Base-by-base conservation (phyloP, 352 stramenopile genomes). In the Pythium inflatum region DNA sequence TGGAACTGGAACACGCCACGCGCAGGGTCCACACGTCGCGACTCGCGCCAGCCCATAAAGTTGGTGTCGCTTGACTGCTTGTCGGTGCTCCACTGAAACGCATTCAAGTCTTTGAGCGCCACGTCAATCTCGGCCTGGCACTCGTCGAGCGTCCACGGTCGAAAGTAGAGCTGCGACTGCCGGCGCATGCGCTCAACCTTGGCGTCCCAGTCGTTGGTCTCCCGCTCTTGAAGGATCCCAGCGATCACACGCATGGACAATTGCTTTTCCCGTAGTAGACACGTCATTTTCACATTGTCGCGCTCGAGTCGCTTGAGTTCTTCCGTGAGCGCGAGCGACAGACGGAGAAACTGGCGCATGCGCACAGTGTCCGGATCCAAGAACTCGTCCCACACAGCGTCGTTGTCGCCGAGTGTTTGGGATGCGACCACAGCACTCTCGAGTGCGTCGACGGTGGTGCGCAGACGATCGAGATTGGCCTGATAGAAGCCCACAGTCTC, bases 31-130 rank as follows among this genome's bases (percentile, higher is more conserved):
- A 62, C 16, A 3, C 65, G 65, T 1, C 56, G 55, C 3, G 33
- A 30, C 12, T 66, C 65, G 2, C 49, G 33, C 65, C 65, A 71
- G 45, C 65, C 65, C 16, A 66, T 31, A 16, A 71, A 71, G 46
- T 14, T 34, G 20, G 61, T 16, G 24, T 56, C 56, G 11, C 34
- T 66, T 3, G 54, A 36, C 22, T 50, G 43, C 43, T 50, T 50
- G 20, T 50, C 43, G 5, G 28, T 13, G 22, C 43, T 50, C 43
- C 43, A 50, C 20, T 50, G 18, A 7, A 50, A 50, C 1, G 43
- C 43, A 11, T 9, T 27, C 43, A 50, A 9, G 5, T n/a, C 43
- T 25, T 50, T 50, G 18, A n/a, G 22, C 43, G 43, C 43, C 43
- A 12, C 43, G 28, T 50, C 43, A 18, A 50, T 25, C 43, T 50